Evolutionary conservation across 2,329 filamentous ascomycete species (phyloP).

Genomic region (Aspergillus sojae): DNA sequence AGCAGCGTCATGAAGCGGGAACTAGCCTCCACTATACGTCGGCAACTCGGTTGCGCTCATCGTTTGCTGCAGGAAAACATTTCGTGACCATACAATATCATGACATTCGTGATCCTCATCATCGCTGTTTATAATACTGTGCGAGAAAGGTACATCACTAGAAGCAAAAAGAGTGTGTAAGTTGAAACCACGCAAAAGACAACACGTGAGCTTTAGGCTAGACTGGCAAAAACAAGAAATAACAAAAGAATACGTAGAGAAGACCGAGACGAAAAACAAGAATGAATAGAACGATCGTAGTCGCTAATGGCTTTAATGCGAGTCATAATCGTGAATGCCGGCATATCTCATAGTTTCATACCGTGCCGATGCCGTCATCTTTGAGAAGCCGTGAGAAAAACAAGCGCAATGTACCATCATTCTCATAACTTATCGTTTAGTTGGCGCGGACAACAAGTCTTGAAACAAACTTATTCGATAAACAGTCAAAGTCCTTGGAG

Average conservation of each 20-base stretch:
- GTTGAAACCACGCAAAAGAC: conserved; percentile 34
- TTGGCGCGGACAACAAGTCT: conserved; percentile 96
- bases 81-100: conserved; percentile 43
- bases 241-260: conserved; percentile 9
- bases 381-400: conserved; percentile 20
- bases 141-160: conserved; percentile 43
- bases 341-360: conserved; percentile 35
- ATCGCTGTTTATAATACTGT: conserved; percentile 40
- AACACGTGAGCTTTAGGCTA: conserved; percentile 27
- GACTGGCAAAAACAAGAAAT: conserved; percentile 16
- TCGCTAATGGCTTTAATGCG: conserved; percentile 24
- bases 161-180: conserved; percentile 30
- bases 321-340: conserved; percentile 29
- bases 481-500: conserved; percentile 86
- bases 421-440: conserved; percentile 49
- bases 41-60: conserved; percentile 28
- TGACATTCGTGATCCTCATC: conserved; percentile 47
- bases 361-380: conserved; percentile 26
- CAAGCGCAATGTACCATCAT: conserved; percentile 16
- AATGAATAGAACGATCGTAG: conserved; percentile 25
- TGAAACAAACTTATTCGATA: conserved; percentile 96
- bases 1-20: conserved; percentile 23
- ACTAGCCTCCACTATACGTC: conserved; percentile 27
- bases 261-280: conserved; percentile 25
- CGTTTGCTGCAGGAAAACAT: conserved; percentile 25